Base-by-base conservation (phyloP, 768 basidiomycete genomes). In the Coprinopsis sp. region DNA sequence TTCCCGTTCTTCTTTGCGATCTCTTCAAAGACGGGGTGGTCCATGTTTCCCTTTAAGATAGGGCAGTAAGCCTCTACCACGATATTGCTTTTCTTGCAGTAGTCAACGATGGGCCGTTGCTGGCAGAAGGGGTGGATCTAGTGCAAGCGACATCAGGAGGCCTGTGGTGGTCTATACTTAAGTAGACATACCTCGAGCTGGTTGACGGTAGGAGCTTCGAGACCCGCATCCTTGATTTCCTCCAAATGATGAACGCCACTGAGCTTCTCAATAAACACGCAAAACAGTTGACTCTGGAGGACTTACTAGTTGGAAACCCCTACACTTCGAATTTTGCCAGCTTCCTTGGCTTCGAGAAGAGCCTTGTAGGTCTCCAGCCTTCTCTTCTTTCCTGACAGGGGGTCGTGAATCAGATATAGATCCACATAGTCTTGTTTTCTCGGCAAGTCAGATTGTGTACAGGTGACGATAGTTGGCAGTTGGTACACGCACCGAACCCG, bases 231-330 rank as follows among this genome's bases (percentile, higher is more conserved):
- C 47, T 66, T 69, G 48, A 90, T 82, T 59, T 89, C 85, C 51
- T 87, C 77, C 7, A 89, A 65, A 54, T 90, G 87, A 36, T 77
- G 74, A 23, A 83, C 55, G 16, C 74, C 75, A 51, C 86, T 88
- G 30, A 12, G 34, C 4, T 23, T n/a, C n/a, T 2, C 11, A 4
- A 23, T 29, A 11, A 28, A 34, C n/a, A n/a, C n/a, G n/a, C n/a
- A n/a, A n/a, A n/a, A n/a, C n/a, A n/a, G n/a, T n/a, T n/a, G n/a
- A n/a, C n/a, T n/a, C n/a, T n/a, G n/a, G 31, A 22, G 23, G 11
- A 47, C 82, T 34, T 51, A 86, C 86, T 81, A 91, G 64, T 91
- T 91, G 3, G 85, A 88, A 11, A 91, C 88, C 6, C 88, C 88
- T 14, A 87, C 74, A 3, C 71, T 72, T 51, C 76, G 73, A 38